A percentile compares a stretch with the other conserved stretches of the same genome.
Evolutionary conservation across 768 basidiomycete genomes (phyloP).

Genomic region (Naematelia aurantialba): DNA sequence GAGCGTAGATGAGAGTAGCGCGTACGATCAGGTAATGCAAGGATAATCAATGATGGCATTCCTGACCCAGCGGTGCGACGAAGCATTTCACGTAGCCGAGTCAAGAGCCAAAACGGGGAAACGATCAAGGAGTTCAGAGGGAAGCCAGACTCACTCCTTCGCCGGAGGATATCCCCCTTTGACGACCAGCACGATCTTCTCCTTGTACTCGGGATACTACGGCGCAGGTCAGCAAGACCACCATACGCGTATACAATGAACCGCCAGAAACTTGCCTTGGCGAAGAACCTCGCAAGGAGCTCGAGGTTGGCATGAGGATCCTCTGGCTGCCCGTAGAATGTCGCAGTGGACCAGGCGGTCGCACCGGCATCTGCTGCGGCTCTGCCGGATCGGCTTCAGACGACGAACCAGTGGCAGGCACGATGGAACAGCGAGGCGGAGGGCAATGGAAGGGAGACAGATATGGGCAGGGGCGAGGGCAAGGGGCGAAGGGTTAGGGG

Average conservation of each 20-base stretch:
- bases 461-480: too few species aligned
- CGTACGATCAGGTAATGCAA: too few species aligned
- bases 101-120: neutral
- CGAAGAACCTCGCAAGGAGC: slow-evolving; percentile 57
- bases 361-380: slow-evolving; percentile 47
- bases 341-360: slow-evolving; percentile 51
- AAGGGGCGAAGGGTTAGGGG: too few species aligned
- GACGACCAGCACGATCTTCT: slow-evolving; percentile 56
- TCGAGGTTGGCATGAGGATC: slow-evolving; percentile 54
- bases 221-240: slow-evolving; percentile 41
- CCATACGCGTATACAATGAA: neutral
- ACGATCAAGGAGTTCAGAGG: slow-evolving; percentile 2
- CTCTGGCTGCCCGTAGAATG: slow-evolving; percentile 59
- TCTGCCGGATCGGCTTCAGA: too few species aligned
- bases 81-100: too few species aligned
- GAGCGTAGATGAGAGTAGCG: too few species aligned
- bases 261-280: slow-evolving; percentile 37
- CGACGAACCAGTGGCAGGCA: too few species aligned
- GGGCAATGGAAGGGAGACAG: too few species aligned
- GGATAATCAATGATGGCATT: too few species aligned
- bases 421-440: too few species aligned
- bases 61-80: too few species aligned
- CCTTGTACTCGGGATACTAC: slow-evolving; percentile 50
- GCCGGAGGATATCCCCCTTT: slow-evolving; percentile 52
- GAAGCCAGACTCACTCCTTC: neutral